Evolutionary conservation across 2,329 filamentous ascomycete species (phyloP), one percentile per base, ranked within the genome.

Genomic region (Xenoacremonium recifei): DNA sequence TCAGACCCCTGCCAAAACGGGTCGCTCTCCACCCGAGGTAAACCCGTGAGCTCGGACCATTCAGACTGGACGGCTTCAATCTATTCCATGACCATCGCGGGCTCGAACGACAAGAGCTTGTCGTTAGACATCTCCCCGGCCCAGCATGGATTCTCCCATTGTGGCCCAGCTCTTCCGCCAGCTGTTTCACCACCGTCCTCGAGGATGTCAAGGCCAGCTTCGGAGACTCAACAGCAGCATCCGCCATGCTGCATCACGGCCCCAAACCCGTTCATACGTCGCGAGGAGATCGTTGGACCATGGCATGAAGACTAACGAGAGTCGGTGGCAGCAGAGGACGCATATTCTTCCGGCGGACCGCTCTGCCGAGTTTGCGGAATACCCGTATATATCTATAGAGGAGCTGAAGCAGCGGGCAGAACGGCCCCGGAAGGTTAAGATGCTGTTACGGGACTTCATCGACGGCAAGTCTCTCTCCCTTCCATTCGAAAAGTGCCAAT

Each of bases 391-490:
- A 36, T 95, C 90, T 7, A 80, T 89, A n/a, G 77, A 85, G 51
- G 84, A 89, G 48, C 71, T 99, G 53, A 83, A 85, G 53, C 72
- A 68, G 52, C 77, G 87, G 40, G 83, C 72, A 39, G 85, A 95
- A 61, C 76, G 93, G 59, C 93, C 93, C 33, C 80, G 80, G 60
- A 79, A 87, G 64, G 91, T 96, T 53, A 96, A 96, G 79, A 99
- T 99, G 93, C 71, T 96, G 60, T 87, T 95, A 63, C 80, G 95
- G 52, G 95, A 99, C 74, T 99, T 99, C 62, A 93, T 99, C 61
- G 93, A 99, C 66, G 91, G 87, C 90, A 58, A 45, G 57, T 65
- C 63, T 21, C 59, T 55, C 29, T 51, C 20, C 9, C 20, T 16
- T 32, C 42, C 31, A 29, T 13, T 30, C 17, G 21, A 4, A 35